Base-by-base conservation (phyloP, 257 asterid genomes). In the Solanum sejunctum region DNA sequence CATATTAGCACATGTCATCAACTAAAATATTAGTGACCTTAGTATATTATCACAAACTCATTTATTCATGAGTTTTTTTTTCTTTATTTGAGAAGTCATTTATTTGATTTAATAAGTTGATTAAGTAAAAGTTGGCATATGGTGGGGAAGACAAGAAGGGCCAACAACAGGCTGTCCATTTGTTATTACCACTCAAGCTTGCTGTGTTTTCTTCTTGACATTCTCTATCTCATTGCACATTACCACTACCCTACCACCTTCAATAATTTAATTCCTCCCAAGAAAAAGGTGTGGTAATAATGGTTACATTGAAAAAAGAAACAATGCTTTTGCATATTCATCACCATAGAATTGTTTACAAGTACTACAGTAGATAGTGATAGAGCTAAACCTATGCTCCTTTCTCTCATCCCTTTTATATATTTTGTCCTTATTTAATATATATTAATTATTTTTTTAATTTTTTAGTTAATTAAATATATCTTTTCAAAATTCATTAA, bases 231-330 rank as follows among this genome's bases (percentile, higher is more conserved):
- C 41, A 83, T 89, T 85, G 88, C 91, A 87, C 90, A 88, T 85
- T 85, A 78, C 58, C 86, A 67, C 63, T 81, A 81, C 93, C 93
- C 96, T 88, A 91, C 94, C 88, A 72, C 86, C 87, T 71, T 60
- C 85, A 83, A 26, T 64, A 12, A 52, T 81, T 64, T 28, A 57
- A 83, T 63, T 12, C 77, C 66, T 82, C 82, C 82, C 58, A 51
- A 51, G n/a, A 52, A 77, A 77, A 51, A 77, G 10, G 82, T 26
- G 49, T 51, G 0, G 26, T 77, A 52, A 77, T 77, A 52, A 77
- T 77, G 58, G 9, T 77, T 77, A 26, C 47, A 9, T 26, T 51
- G 64, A 77, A 77, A 16, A 77, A 51, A 77, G 82, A 77, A 23
- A 77, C 10, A 51, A 4, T 26, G 26, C 26, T 77, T 77, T 70